A percentile compares a stretch with the other conserved stretches of the same genome.
Evolutionary conservation across 345 rosid species (phyloP).

Genomic region (Sonneratia alba): DNA sequence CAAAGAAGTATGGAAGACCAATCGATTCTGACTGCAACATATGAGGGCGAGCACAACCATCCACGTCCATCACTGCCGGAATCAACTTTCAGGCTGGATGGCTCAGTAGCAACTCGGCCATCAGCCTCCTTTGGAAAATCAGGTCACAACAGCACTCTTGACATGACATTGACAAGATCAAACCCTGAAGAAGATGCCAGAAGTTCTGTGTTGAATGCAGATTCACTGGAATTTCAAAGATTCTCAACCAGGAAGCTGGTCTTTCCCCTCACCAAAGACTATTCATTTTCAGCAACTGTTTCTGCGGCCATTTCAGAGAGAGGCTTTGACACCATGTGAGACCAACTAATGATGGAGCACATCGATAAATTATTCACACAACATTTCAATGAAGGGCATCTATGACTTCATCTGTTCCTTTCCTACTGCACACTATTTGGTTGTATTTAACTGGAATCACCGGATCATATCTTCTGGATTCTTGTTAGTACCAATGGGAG

Average conservation of each 20-base stretch:
- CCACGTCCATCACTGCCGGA: constrained; percentile 55
- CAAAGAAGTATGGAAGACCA: constrained; percentile 92
- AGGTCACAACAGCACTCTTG: constrained; percentile 34
- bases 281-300: constrained; percentile 74
- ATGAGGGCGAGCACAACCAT: constrained; percentile 99
- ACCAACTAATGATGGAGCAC: neutral
- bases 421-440: neutral
- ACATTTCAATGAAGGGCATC: neutral
- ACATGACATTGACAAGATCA: constrained; percentile 35
- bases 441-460: neutral
- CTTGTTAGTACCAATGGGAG: neutral
- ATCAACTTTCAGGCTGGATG: constrained; percentile 32
- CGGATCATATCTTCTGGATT: neutral
- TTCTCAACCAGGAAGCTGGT: constrained; percentile 88
- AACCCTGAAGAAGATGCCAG: constrained; percentile 9
- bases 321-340: constrained; percentile 29
- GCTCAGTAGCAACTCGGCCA: constrained; percentile 26
- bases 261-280: constrained; percentile 71
- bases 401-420: too few relatives aligned
- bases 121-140: constrained; percentile 26
- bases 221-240: constrained; percentile 43
- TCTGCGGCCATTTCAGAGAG: constrained; percentile 83
- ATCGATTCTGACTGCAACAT: constrained; percentile 70
- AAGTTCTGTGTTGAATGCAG: constrained; percentile 12
- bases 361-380: neutral